phyloP scores from a whole-genome alignment of 106 monocot genomes.

The Platanthera zijinensis region DNA sequence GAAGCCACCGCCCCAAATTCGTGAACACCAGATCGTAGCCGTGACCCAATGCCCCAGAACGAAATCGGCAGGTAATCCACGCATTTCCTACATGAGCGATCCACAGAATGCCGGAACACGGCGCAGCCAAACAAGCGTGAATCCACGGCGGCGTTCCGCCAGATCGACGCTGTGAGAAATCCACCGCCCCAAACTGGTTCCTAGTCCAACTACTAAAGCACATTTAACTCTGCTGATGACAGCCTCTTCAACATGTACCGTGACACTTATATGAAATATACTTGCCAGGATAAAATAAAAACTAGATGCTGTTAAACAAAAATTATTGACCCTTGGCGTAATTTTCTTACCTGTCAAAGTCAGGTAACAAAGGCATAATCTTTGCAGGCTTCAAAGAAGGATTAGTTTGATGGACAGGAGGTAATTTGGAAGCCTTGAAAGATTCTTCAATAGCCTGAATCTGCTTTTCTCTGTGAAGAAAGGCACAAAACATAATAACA shows the following conservation, averaged over 20 bases:
- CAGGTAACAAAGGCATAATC: conserved; percentile 75
- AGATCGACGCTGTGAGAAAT: no score
- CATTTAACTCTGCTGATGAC: not conserved
- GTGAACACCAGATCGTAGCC: no score
- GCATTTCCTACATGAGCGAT: no score
- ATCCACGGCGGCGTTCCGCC: no score
- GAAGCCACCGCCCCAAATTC: no score
- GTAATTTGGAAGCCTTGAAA: conserved; percentile 75
- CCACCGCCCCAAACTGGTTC: not conserved
- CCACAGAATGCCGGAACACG: no score
- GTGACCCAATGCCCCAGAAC: no score
- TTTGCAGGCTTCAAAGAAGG: conserved; percentile 57
- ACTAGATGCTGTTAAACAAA: not conserved
- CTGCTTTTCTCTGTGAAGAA: conserved; percentile 66
- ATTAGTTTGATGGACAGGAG: conserved; percentile 83
- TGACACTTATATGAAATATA: not conserved
- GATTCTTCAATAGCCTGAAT: conserved; percentile 96
- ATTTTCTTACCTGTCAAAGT: conserved; percentile 64
- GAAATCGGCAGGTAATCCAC: no score
- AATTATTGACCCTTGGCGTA: not conserved
- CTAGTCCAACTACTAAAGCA: not conserved
- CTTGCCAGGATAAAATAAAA: not conserved
- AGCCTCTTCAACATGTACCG: not conserved
- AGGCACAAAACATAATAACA: not conserved
- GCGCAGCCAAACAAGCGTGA: no score